A percentile compares a stretch with the other conserved stretches of the same genome.
phyloP scores from a whole-genome alignment of 1,284 basidiomycete species.

The Cryptococcus jaspeensis region DNA sequence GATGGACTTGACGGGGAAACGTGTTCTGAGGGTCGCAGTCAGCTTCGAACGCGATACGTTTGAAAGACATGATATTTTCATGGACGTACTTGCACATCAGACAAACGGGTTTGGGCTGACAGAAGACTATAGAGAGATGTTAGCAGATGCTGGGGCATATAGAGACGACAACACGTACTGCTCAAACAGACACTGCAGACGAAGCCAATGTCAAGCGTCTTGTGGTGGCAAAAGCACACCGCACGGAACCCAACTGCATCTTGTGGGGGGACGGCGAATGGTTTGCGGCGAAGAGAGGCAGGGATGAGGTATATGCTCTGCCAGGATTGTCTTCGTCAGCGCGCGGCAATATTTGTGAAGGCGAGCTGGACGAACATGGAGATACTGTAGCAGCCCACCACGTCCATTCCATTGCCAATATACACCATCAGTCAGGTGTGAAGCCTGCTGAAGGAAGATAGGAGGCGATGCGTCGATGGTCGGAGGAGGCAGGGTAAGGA shows the following conservation, averaged over 20 bases:
- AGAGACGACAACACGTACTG: slow-evolving; percentile 59
- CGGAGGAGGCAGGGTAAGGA: slow-evolving; percentile 81
- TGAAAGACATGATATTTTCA: too few relatives aligned
- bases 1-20: slow-evolving; percentile 85
- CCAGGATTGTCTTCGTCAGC: not conserved
- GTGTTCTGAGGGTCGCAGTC: slow-evolving; percentile 58
- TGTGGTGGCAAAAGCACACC: slow-evolving; percentile 98
- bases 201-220: slow-evolving; percentile 93
- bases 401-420: slow-evolving; percentile 73
- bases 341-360: slow-evolving; percentile 5
- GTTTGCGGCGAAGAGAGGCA: slow-evolving; percentile 69
- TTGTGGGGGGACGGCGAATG: slow-evolving; percentile 79
- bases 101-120: slow-evolving; percentile 87
- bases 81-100: slow-evolving; percentile 83
- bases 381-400: slow-evolving; percentile 80
- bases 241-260: slow-evolving; percentile 96
- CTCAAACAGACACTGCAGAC: slow-evolving; percentile 96
- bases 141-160: not conserved
- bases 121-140: slow-evolving; percentile 65
- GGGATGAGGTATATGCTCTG: slow-evolving; percentile 84
- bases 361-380: slow-evolving; percentile 61
- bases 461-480: slow-evolving; percentile 62
- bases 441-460: slow-evolving; percentile 95
- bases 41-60: not conserved
- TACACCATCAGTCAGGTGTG: slow-evolving; percentile 89